Percentiles rank a stretch among this genome's conserved stretches.
phyloP scores from a whole-genome alignment of 805 yeast species.

The Yarrowia phangngaensis region DNA sequence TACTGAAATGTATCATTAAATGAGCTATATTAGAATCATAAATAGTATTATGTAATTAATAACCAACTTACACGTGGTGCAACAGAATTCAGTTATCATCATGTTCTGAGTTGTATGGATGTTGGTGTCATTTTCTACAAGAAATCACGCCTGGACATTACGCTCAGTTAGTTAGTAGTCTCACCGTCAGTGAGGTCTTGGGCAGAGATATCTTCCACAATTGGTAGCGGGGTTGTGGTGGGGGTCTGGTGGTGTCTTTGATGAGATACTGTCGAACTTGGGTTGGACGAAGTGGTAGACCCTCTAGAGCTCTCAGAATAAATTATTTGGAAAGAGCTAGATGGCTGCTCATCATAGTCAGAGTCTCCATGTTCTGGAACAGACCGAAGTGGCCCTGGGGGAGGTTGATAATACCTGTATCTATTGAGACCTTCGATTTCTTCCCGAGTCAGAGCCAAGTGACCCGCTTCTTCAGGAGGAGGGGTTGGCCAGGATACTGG shows the following conservation, averaged over 20 bases:
- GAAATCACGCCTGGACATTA: no score
- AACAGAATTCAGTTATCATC: no score
- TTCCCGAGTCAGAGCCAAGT: not conserved
- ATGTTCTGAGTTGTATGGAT: no score
- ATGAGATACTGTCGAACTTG: constrained; percentile 1
- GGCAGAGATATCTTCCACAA: constrained; percentile 1
- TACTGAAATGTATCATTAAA: no score
- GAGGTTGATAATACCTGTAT: constrained; percentile 4
- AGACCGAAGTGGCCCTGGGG: not conserved
- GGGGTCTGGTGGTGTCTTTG: constrained; percentile 12
- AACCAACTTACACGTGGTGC: no score
- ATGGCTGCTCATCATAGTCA: not conserved
- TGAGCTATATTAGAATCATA: no score
- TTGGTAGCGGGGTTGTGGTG: constrained; percentile 3
- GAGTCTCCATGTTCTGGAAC: not conserved
- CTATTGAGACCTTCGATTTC: not conserved
- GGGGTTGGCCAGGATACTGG: constrained; percentile 29
- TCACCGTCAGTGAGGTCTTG: constrained; percentile 14
- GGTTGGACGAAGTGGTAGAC: no score
- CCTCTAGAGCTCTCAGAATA: no score
- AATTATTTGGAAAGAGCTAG: not conserved
- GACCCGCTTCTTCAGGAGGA: constrained; percentile 34
- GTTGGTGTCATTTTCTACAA: no score
- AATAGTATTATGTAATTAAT: no score
- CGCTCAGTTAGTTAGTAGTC: no score